These are phyloP conservation scores for Clathrus columnatus DNA, from an alignment of 768 basidiomycete genomes.

Conservation along the genomic window DNA sequence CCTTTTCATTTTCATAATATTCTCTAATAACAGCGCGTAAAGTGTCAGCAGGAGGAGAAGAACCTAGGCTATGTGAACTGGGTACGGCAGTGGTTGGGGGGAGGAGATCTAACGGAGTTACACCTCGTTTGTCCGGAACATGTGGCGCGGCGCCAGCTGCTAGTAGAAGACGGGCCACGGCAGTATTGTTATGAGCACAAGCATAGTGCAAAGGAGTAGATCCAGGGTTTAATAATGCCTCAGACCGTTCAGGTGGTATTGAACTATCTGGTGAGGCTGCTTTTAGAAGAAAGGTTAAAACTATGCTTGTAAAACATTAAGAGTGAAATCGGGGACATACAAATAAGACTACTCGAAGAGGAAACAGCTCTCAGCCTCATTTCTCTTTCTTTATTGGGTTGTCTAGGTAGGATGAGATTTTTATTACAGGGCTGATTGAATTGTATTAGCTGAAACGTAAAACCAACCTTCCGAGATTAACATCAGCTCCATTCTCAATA, in stretches of 20 bases:
- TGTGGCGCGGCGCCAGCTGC: constrained; percentile 76
- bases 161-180: constrained; percentile 71
- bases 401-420: too few relatives aligned
- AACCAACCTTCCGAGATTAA: constrained; percentile 39
- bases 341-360: background rate
- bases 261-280: background rate
- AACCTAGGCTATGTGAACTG: background rate
- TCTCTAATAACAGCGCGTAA: constrained; percentile 3
- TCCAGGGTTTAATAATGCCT: constrained; percentile 31
- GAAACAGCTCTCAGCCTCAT: constrained; percentile 6
- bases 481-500: constrained; percentile 93
- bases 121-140: constrained; percentile 82
- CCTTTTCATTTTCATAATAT: constrained; percentile 9
- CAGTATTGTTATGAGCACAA: constrained; percentile 84
- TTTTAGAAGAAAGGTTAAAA: background rate
- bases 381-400: background rate
- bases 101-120: constrained; percentile 51
- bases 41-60: constrained; percentile 1
- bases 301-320: background rate
- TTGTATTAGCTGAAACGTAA: too few relatives aligned
- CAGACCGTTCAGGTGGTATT: constrained; percentile 9
- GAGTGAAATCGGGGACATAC: background rate
- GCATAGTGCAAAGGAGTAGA: constrained; percentile 96
- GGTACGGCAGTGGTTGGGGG: background rate
- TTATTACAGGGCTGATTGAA: too few relatives aligned